These are phyloP conservation scores for Neostapfia colusana DNA, from an alignment of 176 grass and related monocot species.

Conservation along the genomic window DNA sequence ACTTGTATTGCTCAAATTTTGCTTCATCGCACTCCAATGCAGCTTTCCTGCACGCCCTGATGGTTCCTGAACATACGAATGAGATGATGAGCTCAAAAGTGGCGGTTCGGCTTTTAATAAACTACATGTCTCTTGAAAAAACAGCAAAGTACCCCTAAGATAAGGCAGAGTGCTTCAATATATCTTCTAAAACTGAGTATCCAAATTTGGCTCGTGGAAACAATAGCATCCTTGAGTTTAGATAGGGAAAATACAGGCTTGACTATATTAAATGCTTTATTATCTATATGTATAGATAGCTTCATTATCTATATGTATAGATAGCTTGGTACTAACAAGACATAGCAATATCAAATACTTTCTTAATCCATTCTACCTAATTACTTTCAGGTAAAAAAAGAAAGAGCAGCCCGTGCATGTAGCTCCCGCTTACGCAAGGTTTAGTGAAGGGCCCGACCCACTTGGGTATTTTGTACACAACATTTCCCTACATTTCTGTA, in stretches of 20 bases:
- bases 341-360: neutral
- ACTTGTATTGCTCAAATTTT: conserved; percentile 52
- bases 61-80: conserved; percentile 33
- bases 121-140: neutral
- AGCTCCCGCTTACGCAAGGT: too few species aligned
- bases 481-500: too few species aligned
- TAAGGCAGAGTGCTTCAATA: neutral
- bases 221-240: neutral
- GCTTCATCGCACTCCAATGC: conserved; percentile 59
- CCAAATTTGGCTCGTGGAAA: neutral
- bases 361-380: neutral
- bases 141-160: neutral
- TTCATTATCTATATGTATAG: neutral
- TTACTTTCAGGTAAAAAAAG: too few species aligned
- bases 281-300: neutral
- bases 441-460: too few species aligned
- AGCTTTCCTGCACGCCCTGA: conserved; percentile 58
- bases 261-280: neutral
- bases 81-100: neutral
- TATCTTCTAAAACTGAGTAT: neutral
- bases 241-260: neutral
- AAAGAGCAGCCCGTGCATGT: too few species aligned
- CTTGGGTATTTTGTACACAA: too few species aligned
- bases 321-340: neutral
- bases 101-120: neutral